Evolutionary conservation across 768 basidiomycete genomes (phyloP).

Genomic region (Auriscalpium vulgare): DNA sequence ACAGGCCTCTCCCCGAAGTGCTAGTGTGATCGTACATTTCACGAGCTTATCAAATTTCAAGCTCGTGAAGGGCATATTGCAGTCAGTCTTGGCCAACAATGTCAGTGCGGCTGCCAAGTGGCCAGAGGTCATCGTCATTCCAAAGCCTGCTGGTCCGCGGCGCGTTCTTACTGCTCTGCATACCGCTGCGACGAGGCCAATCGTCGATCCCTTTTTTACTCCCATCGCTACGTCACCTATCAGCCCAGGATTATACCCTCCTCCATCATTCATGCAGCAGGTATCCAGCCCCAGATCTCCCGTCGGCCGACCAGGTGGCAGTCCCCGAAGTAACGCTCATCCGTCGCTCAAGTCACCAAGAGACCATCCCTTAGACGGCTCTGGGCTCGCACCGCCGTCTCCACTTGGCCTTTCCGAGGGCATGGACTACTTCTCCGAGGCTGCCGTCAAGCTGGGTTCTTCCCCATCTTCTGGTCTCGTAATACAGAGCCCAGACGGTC

Average conservation of each 20-base stretch:
- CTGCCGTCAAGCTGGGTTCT: constrained; percentile 61
- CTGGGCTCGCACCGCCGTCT: constrained; percentile 48
- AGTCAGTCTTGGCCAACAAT: constrained; percentile 50
- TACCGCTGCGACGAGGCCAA: constrained; percentile 79
- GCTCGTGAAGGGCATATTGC: constrained; percentile 75
- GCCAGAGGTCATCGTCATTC: constrained; percentile 93
- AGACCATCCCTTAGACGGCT: constrained; percentile 29
- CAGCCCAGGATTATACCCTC: constrained; percentile 55
- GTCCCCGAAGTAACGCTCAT: constrained; percentile 52
- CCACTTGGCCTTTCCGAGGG: constrained; percentile 63
- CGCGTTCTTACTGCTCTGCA: constrained; percentile 88
- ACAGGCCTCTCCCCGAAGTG: constrained; percentile 25
- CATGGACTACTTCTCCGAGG: constrained; percentile 66
- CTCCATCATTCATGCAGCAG: constrained; percentile 35
- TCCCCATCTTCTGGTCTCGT: constrained; percentile 82
- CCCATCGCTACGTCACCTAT: constrained; percentile 93
- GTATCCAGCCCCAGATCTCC: constrained; percentile 33
- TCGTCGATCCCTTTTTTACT: constrained; percentile 83
- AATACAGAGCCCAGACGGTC: constrained; percentile 88
- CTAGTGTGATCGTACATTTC: constrained; percentile 74
- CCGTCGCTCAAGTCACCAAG: constrained; percentile 50
- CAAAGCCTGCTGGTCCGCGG: constrained; percentile 94
- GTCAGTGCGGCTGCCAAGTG: constrained; percentile 36
- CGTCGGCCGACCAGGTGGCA: constrained; percentile 36
- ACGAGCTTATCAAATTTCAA: constrained; percentile 89